Conservation (phyloP, 1,284 basidiomycete species). For the Golubevia sp. region DNA sequence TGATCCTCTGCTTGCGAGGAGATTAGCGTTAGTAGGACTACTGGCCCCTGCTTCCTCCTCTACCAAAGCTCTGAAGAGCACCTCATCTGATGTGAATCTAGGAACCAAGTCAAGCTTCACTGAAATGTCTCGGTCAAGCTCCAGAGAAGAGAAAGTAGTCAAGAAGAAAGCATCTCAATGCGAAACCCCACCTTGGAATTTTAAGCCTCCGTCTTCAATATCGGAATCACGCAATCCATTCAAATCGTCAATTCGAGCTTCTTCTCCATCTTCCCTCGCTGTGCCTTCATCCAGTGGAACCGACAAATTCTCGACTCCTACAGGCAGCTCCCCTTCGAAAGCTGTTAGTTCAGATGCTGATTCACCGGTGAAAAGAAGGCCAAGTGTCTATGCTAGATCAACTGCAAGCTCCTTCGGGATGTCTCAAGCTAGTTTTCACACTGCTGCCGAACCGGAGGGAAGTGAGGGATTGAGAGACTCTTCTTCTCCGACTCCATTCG, state of each 20-base stretch:
- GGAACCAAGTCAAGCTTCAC: not conserved
- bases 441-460: not conserved
- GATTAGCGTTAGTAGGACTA: constrained; percentile 28
- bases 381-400: not conserved
- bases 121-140: constrained; percentile 23
- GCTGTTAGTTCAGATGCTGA: not conserved
- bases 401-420: no score
- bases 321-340: not conserved
- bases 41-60: constrained; percentile 10
- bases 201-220: not conserved
- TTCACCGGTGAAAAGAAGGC: not conserved
- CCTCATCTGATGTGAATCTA: constrained; percentile 24
- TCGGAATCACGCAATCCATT: not conserved
- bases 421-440: no score
- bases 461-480: not conserved
- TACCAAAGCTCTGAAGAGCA: constrained; percentile 16
- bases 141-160: constrained; percentile 24
- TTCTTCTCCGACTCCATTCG: not conserved
- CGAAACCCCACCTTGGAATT: not conserved
- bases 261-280: not conserved
- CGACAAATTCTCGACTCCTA: not conserved
- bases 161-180: constrained; percentile 2
- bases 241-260: not conserved
- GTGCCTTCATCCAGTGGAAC: not conserved
- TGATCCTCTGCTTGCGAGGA: constrained; percentile 32